phyloP scores from a whole-genome alignment of 371 early-diverging fungal species.

The Saksenaea vasiformis region DNA sequence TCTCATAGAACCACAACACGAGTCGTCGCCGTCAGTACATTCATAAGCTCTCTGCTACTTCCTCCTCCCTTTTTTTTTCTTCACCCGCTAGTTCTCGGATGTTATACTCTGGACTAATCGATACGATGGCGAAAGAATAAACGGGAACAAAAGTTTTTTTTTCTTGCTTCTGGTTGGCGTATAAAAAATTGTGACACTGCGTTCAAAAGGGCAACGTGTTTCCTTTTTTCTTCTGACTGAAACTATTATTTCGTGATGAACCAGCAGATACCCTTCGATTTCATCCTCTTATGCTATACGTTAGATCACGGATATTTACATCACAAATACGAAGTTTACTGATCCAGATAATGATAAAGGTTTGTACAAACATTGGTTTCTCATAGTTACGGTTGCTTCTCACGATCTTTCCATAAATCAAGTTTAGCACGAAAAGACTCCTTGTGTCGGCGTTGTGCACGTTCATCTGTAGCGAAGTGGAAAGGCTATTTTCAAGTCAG shows the following conservation, averaged over 20 bases:
- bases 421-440: conserved; percentile 16
- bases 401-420: conserved; percentile 19
- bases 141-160: background rate
- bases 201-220: too few relatives aligned
- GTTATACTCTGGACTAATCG: background rate
- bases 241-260: too few relatives aligned
- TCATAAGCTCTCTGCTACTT: background rate
- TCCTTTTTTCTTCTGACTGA: too few relatives aligned
- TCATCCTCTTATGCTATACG: too few relatives aligned
- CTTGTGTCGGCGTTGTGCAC: conserved; percentile 15
- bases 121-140: background rate
- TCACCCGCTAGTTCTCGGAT: background rate
- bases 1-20: background rate
- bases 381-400: conserved; percentile 2
- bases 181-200: too few relatives aligned
- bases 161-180: background rate
- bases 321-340: too few relatives aligned
- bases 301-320: too few relatives aligned
- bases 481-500: conserved; percentile 12
- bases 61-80: background rate
- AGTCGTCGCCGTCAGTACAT: background rate
- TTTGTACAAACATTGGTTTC: background rate
- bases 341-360: background rate
- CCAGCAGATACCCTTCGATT: too few relatives aligned
- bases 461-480: conserved; percentile 19